Evolutionary conservation across 805 yeast species (phyloP).

Genomic region (Helenozyma baotianmanensis): DNA sequence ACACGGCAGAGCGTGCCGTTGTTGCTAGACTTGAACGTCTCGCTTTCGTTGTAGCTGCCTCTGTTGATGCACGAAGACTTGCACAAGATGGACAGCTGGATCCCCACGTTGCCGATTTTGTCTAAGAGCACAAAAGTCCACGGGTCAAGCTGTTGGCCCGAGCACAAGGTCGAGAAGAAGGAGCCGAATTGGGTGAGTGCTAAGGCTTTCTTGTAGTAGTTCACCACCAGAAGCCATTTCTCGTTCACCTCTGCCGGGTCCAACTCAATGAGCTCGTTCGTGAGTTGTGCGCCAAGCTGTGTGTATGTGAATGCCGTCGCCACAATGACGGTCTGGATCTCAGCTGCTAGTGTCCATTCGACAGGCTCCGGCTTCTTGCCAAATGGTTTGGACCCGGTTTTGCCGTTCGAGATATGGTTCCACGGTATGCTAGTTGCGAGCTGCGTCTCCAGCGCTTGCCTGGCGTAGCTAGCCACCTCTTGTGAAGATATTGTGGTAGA

Average conservation of each 20-base stretch:
- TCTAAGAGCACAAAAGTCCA: constrained; percentile 9
- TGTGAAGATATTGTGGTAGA: too few relatives aligned
- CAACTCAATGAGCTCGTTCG: constrained; percentile 31
- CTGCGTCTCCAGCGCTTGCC: neutral
- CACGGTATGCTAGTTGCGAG: constrained; percentile 5
- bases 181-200: constrained; percentile 25
- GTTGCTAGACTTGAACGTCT: constrained; percentile 16
- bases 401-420: constrained; percentile 1
- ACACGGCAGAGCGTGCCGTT: constrained; percentile 44
- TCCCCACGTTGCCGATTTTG: constrained; percentile 25
- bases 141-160: neutral
- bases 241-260: constrained; percentile 15
- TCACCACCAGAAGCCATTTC: constrained; percentile 35
- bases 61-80: constrained; percentile 38
- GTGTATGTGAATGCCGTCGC: constrained; percentile 27
- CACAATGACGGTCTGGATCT: constrained; percentile 22
- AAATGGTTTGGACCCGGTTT: neutral
- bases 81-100: constrained; percentile 36
- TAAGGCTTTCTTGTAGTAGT: constrained; percentile 28
- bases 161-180: constrained; percentile 3
- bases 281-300: constrained; percentile 31
- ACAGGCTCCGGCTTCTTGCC: too few relatives aligned
- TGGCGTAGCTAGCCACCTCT: constrained; percentile 3
- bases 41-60: constrained; percentile 4
- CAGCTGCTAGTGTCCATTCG: constrained; percentile 29